phyloP scores from a whole-genome alignment of 805 yeast genomes.

The Brettanomyces nanus region DNA sequence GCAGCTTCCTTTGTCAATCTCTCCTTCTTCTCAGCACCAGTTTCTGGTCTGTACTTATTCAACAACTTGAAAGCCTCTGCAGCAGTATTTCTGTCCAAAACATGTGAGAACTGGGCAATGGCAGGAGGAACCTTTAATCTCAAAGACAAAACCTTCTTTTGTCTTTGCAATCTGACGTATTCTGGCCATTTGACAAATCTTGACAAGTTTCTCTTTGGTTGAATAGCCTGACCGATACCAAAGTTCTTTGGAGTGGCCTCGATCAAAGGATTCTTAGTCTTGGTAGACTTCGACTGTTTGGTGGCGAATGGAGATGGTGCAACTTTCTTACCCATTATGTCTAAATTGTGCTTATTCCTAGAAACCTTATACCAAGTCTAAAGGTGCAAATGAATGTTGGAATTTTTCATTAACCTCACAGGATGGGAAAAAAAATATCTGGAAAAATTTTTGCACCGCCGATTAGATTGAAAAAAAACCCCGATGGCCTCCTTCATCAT shows the following conservation, averaged over 20 bases:
- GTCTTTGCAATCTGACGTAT: constrained; percentile 97
- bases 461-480: too few relatives aligned
- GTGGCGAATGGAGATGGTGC: constrained; percentile 98
- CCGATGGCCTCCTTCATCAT: too few relatives aligned
- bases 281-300: constrained; percentile 46
- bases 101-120: constrained; percentile 91
- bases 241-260: constrained; percentile 87
- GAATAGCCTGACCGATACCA: constrained; percentile 94
- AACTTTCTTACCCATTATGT: constrained; percentile 50
- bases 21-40: constrained; percentile 95
- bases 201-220: constrained; percentile 91
- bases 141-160: constrained; percentile 88
- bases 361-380: too few relatives aligned
- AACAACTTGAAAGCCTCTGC: constrained; percentile 93
- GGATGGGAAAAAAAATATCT: too few relatives aligned
- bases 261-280: constrained; percentile 71
- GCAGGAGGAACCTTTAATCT: constrained; percentile 99
- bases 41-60: constrained; percentile 99
- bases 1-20: constrained; percentile 98
- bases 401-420: too few relatives aligned
- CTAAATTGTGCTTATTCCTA: too few relatives aligned
- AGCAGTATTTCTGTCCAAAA: constrained; percentile 98
- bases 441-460: too few relatives aligned
- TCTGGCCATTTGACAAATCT: constrained; percentile 99
- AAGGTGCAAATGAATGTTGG: too few relatives aligned